Evolutionary conservation across 1,139 yeast genomes (phyloP), one percentile per base, ranked within the genome.

Genomic region (Saccharomyces hybrid): DNA sequence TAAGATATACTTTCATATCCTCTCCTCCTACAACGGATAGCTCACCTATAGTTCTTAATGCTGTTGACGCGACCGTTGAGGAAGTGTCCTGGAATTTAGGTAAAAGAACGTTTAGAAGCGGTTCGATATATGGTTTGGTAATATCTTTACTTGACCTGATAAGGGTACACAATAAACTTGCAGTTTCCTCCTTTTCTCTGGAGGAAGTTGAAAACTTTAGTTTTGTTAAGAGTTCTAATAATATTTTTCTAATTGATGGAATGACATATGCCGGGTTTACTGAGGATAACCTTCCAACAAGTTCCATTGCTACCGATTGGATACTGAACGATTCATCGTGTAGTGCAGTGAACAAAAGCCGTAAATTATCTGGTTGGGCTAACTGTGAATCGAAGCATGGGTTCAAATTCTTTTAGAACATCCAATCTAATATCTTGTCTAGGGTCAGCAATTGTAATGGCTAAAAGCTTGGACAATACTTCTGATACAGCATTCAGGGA

Each of bases 231-330:
- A 91, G 75, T 69, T 93, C 97, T 51, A 95, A 83, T 58, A 95
- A 73, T 0, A 95, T 84, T 66, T 89, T 91, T 61, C 99, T 76
- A 55, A 95, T 75, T 1, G 96, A 88, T 0, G 99, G 99, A 27
- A 91, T 91, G 58, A 93, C 89, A 70, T 89, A 91, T 0, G 99
- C 98, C 0, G 99, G 98, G 64, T 95, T 95, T 42, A 89, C 86
- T 2, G 82, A 75, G 0, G 97, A 86, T 24, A 95, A 73, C 55
- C 97, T 78, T 1, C 99, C 98, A 57, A 93, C 81, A 7, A 91
- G 79, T 49, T 78, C 78, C 50, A 91, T 81, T 0, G 96, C 86
- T n/a, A 82, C 86, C 64, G 86, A 83, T 53, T 97, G 79, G 21
- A 93, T 88, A 11, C 81, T 82, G 67, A 93, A 93, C 1, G 81